Base-by-base conservation (phyloP, 169 alveolate genomes). In the Cyclospora cayetanensis region DNA sequence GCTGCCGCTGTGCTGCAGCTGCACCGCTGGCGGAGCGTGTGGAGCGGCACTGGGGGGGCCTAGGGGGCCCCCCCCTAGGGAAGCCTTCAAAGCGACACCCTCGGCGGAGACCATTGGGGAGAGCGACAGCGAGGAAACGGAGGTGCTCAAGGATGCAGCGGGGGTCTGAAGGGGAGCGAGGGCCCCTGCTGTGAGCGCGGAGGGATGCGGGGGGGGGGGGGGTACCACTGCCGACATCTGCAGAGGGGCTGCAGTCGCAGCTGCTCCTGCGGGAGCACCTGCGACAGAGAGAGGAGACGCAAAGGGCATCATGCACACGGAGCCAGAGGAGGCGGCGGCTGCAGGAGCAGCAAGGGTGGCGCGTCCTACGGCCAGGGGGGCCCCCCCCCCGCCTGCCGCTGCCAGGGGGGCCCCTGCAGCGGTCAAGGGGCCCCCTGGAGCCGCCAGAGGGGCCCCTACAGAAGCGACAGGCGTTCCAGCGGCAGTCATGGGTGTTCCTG, bases 371-470 rank as follows among this genome's bases (percentile, higher is more conserved):
- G n/a, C n/a, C n/a, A n/a, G n/a, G 2, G 77, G 31, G 77, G 37
- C 77, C 77, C 37, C n/a, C n/a, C n/a, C n/a, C n/a, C n/a, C n/a
- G n/a, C n/a, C 77, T 66, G 77, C 77, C 11, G 77, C 43, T 7
- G 77, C 4, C 4, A 66, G 77, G 4, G 77, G 41, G 77, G 77
- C 42, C 42, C 31, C 77, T 34, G 22, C 77, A 25, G 41, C 35
- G 34, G 22, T 25, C 77, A 66, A 0, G 9, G 77, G 42, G 41
- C 46, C 1, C 12, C 42, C 77, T 27, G 77, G 7, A 29, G 77
- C 18, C 27, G 41, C 18, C 42, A 66, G 27, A 66, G 77, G 37
- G 77, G 77, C 77, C 42, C 77, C 77, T 66, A 34, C 77, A 25
- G 77, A 37, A 25, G 77, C 18, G 12, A 66, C 35, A 7, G 37